Conservation (phyloP, 108 stramenopile genomes). For the Nitzschia putrida region DNA sequence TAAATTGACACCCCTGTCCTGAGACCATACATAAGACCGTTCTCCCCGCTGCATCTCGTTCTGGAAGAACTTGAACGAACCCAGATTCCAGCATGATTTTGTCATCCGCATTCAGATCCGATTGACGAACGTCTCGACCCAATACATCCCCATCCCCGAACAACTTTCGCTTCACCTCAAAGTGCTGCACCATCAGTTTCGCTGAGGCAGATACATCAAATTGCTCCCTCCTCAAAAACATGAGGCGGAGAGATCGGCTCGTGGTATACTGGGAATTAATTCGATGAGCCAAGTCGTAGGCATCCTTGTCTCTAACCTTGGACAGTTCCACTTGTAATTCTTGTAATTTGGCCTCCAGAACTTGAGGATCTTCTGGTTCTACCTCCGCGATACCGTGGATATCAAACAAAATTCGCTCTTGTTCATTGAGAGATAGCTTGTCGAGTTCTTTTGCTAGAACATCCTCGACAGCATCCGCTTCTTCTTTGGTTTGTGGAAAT, state of each 20-base stretch:
- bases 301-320: not conserved
- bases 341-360: constrained; percentile 5
- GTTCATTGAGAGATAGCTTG: constrained; percentile 12
- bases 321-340: constrained; percentile 10
- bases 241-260: constrained; percentile 41
- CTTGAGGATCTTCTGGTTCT: constrained; percentile 4
- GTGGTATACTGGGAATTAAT: constrained; percentile 24
- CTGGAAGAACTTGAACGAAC: constrained; percentile 14
- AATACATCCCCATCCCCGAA: constrained; percentile 37
- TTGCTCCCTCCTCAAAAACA: constrained; percentile 42
- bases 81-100: constrained; percentile 17
- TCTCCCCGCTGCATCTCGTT: constrained; percentile 25
- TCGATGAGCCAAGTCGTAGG: constrained; percentile 14
- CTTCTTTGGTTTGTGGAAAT: constrained; percentile 16
- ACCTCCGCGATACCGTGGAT: constrained; percentile 23
- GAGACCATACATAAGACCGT: constrained; percentile 11
- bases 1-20: not conserved
- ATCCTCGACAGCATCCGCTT: constrained; percentile 1
- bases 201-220: constrained; percentile 36
- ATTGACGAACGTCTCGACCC: constrained; percentile 18
- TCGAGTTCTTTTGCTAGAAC: constrained; percentile 12
- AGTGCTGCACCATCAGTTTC: no score
- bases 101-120: constrained; percentile 10
- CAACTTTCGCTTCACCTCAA: constrained; percentile 27
- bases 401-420: constrained; percentile 22